Conservation (phyloP, 805 yeast species). For the Sugiyamaella marilandica region DNA sequence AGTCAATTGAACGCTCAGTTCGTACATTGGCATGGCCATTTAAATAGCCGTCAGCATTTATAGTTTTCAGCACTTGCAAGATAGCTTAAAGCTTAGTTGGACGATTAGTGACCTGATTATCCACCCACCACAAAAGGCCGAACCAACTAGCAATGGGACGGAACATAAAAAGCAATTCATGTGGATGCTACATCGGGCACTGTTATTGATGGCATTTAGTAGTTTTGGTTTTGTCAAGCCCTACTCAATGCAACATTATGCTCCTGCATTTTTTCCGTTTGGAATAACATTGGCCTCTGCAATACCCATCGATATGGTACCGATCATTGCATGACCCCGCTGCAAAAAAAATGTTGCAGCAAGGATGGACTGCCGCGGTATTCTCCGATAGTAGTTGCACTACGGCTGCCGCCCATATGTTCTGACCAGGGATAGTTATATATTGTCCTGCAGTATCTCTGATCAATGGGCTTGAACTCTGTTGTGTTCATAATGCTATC, state of each 20-base stretch:
- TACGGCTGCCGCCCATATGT: neutral
- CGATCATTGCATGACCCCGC: neutral
- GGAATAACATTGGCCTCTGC: neutral
- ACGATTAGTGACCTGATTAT: too few species aligned
- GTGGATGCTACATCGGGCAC: neutral
- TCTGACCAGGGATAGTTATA: neutral
- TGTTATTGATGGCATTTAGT: neutral
- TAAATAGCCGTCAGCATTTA: too few species aligned
- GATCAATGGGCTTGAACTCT: too few species aligned
- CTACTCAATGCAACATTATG: neutral
- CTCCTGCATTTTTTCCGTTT: neutral
- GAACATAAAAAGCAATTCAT: neutral
- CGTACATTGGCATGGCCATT: too few species aligned
- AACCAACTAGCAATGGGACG: neutral
- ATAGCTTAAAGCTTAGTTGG: too few species aligned
- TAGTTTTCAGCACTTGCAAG: too few species aligned
- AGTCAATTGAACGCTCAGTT: neutral
- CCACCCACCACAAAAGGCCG: too few species aligned
- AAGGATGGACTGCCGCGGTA: too few species aligned
- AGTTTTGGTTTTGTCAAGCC: neutral
- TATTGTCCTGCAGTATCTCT: neutral
- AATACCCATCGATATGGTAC: neutral
- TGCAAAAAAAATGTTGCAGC: too few species aligned
- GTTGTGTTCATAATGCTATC: too few species aligned
- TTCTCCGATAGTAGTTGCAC: too few species aligned